Evolutionary conservation across 1,284 basidiomycete genomes (phyloP), one percentile per base, ranked within the genome.

Genomic region (Trametes sp.): DNA sequence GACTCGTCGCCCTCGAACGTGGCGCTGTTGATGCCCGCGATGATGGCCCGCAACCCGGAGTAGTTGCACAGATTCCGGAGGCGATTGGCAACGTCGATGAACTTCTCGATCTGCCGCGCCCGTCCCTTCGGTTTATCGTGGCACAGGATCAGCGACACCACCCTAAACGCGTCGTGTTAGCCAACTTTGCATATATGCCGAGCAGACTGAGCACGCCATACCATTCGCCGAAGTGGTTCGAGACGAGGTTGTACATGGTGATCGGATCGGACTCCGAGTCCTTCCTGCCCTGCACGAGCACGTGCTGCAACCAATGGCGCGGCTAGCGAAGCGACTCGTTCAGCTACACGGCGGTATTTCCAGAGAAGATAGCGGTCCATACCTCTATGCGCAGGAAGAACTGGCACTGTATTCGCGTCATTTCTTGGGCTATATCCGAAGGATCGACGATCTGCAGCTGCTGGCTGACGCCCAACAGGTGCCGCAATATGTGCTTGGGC

Each of bases 1-100:
- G 89, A 86, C 63, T 84, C 84, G 70, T 93, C 91, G 19, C 87
- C 89, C 41, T 85, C 79, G 67, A 85, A 90, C 2, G 87, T 88
- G 0, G 90, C 84, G 65, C 83, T 86, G 69, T 92, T 91, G 74
- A 94, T 92, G n/a, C 92, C 92, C 35, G 91, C 91, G 21, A 94
- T 87, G 69, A 94, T 87, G 5, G 92, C 90, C 23, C 92, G 89
- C 61, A 93, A 74, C 1, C 87, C 92, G 10, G 91, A 92, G 73
- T 94, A 94, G 69, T 94, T 94, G 73, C 93, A 91, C 45, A 89
- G 72, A 10, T 80, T 80, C 44, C 92, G 85, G 48, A 94, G 77
- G 62, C 83, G 84, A 62, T 86, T 82, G 0, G 90, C 92, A 64
- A 94, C 84, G 56, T 92, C 88, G 24, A 90, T 86, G 52, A 94